These are phyloP conservation scores for Mycogone perniciosa DNA, from an alignment of 2,329 filamentous ascomycete genomes.

Conservation along the genomic window DNA sequence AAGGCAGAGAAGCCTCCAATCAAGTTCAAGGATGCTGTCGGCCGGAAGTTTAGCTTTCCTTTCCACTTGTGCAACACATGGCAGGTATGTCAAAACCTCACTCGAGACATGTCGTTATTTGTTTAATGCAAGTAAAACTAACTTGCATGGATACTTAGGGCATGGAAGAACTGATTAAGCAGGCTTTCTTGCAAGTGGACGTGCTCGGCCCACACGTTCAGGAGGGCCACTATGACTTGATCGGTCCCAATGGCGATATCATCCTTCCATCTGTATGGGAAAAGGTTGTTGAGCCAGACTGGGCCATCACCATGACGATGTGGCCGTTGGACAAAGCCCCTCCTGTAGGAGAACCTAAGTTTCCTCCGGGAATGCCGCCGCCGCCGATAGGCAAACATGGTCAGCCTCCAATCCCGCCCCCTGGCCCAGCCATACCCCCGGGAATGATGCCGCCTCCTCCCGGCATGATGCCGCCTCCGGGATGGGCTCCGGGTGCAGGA, in stretches of 20 bases:
- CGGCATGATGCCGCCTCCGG: slow-evolving; percentile 13
- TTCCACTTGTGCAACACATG: slow-evolving; percentile 80
- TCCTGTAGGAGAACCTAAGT: slow-evolving; percentile 17
- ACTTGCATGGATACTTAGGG: slow-evolving; percentile 43
- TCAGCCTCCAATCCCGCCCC: neutral
- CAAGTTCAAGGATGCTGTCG: slow-evolving; percentile 86
- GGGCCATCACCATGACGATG: slow-evolving; percentile 49
- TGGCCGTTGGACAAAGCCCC: slow-evolving; percentile 48
- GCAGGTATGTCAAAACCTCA: slow-evolving; percentile 51
- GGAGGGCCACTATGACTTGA: slow-evolving; percentile 72
- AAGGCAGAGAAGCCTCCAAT: slow-evolving; percentile 65
- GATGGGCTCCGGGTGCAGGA: slow-evolving; percentile 10
- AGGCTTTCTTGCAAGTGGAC: slow-evolving; percentile 75
- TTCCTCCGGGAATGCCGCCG: slow-evolving; percentile 15
- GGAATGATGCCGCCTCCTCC: slow-evolving; percentile 7
- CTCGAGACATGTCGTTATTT: neutral
- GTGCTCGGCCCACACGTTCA: slow-evolving; percentile 69
- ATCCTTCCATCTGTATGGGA: slow-evolving; percentile 77
- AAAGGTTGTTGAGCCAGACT: slow-evolving; percentile 69
- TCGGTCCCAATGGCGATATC: slow-evolving; percentile 74
- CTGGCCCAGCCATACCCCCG: slow-evolving; percentile 3
- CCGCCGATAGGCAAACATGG: neutral
- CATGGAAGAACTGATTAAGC: slow-evolving; percentile 81
- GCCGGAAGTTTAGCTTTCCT: slow-evolving; percentile 87
- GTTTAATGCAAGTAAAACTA: slow-evolving; percentile 2